Evolutionary conservation across 768 basidiomycete species (phyloP), one percentile per base, ranked within the genome.

Genomic region (Kwoniella dejecticola): DNA sequence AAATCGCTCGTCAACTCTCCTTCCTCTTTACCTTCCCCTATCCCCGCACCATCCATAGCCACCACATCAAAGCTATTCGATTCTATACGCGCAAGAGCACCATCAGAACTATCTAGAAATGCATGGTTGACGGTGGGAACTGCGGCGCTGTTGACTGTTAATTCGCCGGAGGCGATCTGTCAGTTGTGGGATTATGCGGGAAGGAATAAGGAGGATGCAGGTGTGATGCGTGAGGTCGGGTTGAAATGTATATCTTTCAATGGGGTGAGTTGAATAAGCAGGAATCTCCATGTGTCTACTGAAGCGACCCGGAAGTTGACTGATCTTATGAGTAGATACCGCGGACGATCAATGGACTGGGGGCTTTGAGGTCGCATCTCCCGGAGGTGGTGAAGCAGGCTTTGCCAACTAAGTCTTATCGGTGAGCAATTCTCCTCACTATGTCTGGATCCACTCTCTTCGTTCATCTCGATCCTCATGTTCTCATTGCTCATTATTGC

Each of bases 241-340:
- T 74, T 95, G 77, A 95, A 95, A 81, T 91, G 90, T 74, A 85
- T 86, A 72, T 89, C 92, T 70, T 93, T 95, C 75, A 67, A 62
- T 27, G 68, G 67, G 7, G 67, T 69, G 57, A 52, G 67, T 57
- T 4, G 62, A 38, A 15, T 42, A 19, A 11, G 41, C 5, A 38
- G 8, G 21, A 29, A 57, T 29, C 21, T 26, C 4, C 7, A 49
- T 38, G 17, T 38, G 36, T 8, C 8, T 38, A 38, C 17, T 38
- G 8, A 17, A 38, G 17, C 36, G 36, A 38, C 21, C 19, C 7
- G 77, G 78, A 29, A 75, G 70, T 41, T 64, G 69, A 1, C 52
- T 63, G 23, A 75, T 75, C 30, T 60, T 17, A 31, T 42, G 13
- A 11, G 12, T 24, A 64, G 63, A 71, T 63, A 42, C 62, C 64